These are phyloP conservation scores for Caloboletus inedulis DNA, from an alignment of 1,284 basidiomycete species.

Conservation along the genomic window DNA sequence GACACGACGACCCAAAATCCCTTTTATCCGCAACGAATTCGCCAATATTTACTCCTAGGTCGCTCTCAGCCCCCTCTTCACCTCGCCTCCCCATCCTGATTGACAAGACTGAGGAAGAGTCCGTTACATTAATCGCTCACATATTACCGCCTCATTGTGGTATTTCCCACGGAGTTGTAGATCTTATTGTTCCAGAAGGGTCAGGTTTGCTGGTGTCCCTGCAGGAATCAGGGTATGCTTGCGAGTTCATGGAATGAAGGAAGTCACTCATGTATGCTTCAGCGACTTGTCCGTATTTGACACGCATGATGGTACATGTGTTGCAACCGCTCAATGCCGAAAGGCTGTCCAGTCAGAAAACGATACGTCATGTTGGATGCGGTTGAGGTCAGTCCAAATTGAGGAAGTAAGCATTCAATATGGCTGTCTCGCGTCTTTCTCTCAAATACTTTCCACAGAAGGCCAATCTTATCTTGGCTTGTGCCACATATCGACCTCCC, in stretches of 20 bases:
- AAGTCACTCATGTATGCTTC: slow-evolving; percentile 8
- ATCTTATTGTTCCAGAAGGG: slow-evolving; percentile 44
- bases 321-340: slow-evolving; percentile 32
- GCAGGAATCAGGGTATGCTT: slow-evolving; percentile 38
- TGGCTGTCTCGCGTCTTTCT: neutral
- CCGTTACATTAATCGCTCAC: slow-evolving; percentile 45
- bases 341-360: neutral
- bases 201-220: slow-evolving; percentile 46
- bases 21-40: slow-evolving; percentile 46
- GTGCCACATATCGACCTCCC: slow-evolving; percentile 18
- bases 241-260: neutral
- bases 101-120: slow-evolving; percentile 18
- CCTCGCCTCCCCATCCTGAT: slow-evolving; percentile 27
- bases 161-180: slow-evolving; percentile 39
- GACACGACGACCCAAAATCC: slow-evolving; percentile 37
- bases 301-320: slow-evolving; percentile 42
- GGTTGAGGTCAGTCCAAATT: slow-evolving; percentile 22
- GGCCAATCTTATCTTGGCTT: slow-evolving; percentile 24
- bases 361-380: slow-evolving; percentile 17
- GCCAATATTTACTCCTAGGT: slow-evolving; percentile 39
- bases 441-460: slow-evolving; percentile 14
- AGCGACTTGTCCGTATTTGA: slow-evolving; percentile 46
- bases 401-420: slow-evolving; percentile 18
- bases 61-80: slow-evolving; percentile 45
- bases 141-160: slow-evolving; percentile 48